These are phyloP conservation scores for Trifolium repens DNA, from an alignment of 306 rosid species.

Conservation along the genomic window DNA sequence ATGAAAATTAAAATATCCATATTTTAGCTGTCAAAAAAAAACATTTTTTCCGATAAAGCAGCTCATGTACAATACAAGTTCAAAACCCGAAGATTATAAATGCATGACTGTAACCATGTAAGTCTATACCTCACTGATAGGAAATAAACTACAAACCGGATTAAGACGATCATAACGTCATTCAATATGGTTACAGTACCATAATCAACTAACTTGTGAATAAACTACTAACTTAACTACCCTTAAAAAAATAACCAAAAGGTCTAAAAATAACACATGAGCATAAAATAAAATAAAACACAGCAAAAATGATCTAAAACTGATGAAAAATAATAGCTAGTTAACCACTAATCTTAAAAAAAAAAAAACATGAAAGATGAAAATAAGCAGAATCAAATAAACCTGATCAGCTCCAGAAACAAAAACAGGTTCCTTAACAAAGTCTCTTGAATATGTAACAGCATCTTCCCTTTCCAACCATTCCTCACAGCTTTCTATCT, in stretches of 20 bases:
- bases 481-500: constrained; percentile 63
- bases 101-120: neutral
- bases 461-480: constrained; percentile 88
- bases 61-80: neutral
- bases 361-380: neutral
- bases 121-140: neutral
- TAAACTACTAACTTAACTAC: neutral
- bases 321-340: neutral
- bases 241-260: neutral
- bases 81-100: neutral
- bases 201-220: neutral
- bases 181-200: neutral
- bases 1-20: neutral
- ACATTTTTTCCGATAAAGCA: neutral
- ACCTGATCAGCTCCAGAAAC: constrained; percentile 84
- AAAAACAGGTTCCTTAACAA: constrained; percentile 65
- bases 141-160: neutral
- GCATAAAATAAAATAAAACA: neutral
- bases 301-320: neutral
- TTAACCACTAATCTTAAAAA: neutral
- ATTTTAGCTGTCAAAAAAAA: neutral
- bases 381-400: neutral
- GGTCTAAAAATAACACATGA: neutral
- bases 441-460: constrained; percentile 76
- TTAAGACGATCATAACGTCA: neutral